Percentiles rank a stretch among this genome's conserved stretches.
phyloP scores from a whole-genome alignment of 805 yeast genomes.

The Pichia scutulata region DNA sequence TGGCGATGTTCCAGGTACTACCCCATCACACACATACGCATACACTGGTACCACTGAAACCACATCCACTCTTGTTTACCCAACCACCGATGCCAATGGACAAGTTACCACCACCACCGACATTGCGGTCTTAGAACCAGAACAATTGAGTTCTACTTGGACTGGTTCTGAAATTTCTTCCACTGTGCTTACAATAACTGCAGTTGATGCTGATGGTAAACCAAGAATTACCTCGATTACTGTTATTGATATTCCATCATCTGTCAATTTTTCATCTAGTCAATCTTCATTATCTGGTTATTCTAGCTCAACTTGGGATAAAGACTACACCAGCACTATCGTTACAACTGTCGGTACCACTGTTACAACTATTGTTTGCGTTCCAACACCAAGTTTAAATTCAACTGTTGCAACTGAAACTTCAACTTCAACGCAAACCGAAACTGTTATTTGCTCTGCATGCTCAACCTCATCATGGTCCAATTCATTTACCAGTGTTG shows the following conservation, averaged over 20 bases:
- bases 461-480: not conserved
- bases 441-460: not conserved
- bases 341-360: not conserved
- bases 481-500: not conserved
- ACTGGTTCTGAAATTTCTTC: not conserved
- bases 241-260: not conserved
- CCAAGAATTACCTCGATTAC: not conserved
- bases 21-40: not conserved
- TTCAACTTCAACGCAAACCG: too few species aligned
- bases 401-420: not conserved
- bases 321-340: not conserved
- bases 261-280: not conserved
- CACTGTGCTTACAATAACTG: not conserved
- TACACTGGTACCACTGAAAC: not conserved
- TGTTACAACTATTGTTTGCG: constrained; percentile 1
- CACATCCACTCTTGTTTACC: not conserved
- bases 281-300: not conserved
- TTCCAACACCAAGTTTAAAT: not conserved
- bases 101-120: not conserved
- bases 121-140: not conserved
- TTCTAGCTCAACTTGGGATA: not conserved
- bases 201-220: not conserved
- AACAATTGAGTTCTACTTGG: not conserved
- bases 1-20: not conserved
- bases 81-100: not conserved